phyloP scores from a whole-genome alignment of 2,329 filamentous ascomycete species.

The Aspergillus cejpii region DNA sequence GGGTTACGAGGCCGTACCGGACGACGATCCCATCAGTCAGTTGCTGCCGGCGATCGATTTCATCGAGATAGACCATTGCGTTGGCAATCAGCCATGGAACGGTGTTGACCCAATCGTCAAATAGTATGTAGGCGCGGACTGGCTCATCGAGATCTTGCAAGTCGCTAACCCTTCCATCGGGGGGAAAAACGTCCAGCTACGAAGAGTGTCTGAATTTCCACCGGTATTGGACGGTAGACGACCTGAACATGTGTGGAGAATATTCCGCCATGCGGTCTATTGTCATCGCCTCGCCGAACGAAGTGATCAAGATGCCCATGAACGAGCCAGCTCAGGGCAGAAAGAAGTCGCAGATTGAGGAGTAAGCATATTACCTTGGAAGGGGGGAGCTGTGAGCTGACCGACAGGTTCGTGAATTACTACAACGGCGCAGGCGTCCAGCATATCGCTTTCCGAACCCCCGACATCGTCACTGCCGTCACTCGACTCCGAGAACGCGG shows the following conservation, averaged over 20 bases:
- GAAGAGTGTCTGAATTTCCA: conserved; percentile 81
- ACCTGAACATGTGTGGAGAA: conserved; percentile 80
- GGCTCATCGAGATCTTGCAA: conserved; percentile 10
- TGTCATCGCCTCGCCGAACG: conserved; percentile 76
- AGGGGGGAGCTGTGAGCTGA: conserved; percentile 1
- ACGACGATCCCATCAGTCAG: conserved; percentile 39
- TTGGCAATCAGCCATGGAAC: conserved; percentile 89
- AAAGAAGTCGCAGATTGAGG: conserved; percentile 84
- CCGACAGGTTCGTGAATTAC: conserved; percentile 56
- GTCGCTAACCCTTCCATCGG: conserved; percentile 1
- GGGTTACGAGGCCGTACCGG: conserved; percentile 56
- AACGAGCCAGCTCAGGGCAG: conserved; percentile 83
- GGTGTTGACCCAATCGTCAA: conserved; percentile 59
- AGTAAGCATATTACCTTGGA: conserved; percentile 52
- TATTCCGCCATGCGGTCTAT: conserved; percentile 79
- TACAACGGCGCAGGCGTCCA: conserved; percentile 81
- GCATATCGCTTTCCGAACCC: conserved; percentile 78
- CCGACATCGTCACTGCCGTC: conserved; percentile 67
- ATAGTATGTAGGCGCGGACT: conserved; percentile 39
- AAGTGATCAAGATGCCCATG: conserved; percentile 91
- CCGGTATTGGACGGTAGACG: conserved; percentile 92
- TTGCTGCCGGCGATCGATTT: conserved; percentile 59
- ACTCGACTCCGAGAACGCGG: conserved; percentile 66
- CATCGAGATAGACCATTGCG: conserved; percentile 81
- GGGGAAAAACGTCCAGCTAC: too few species aligned